Evolutionary conservation across 306 rosid species (phyloP).

Genomic region (Trifolium dubium): DNA sequence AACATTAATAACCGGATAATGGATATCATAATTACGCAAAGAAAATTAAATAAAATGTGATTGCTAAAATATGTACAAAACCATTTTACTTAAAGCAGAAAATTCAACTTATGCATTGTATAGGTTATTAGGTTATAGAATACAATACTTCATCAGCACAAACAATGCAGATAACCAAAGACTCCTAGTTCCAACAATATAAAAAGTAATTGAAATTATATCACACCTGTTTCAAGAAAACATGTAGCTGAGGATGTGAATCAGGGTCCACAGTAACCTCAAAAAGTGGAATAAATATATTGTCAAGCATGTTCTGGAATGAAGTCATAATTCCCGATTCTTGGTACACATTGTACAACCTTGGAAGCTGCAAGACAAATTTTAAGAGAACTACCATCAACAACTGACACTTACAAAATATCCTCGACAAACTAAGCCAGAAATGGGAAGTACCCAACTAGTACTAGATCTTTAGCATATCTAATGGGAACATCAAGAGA

Average conservation of each 20-base stretch:
- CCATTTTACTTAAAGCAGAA: neutral
- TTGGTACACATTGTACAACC: slow-evolving; percentile 89
- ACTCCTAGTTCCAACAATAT: slow-evolving; percentile 1
- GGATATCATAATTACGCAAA: neutral
- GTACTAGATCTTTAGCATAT: too few species aligned
- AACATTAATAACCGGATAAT: neutral
- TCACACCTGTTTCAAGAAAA: slow-evolving; percentile 89
- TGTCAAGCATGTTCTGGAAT: slow-evolving; percentile 96
- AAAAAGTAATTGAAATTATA: neutral
- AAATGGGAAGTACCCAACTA: too few species aligned
- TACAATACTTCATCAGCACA: slow-evolving; percentile 8
- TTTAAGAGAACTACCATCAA: slow-evolving; percentile 30
- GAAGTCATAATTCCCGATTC: slow-evolving; percentile 98
- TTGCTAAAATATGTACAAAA: slow-evolving; percentile 5
- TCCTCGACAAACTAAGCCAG: too few species aligned
- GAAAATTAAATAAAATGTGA: slow-evolving; percentile 3
- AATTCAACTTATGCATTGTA: slow-evolving; percentile 4
- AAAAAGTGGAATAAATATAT: slow-evolving; percentile 90
- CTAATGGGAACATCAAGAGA: slow-evolving; percentile 13
- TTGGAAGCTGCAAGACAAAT: slow-evolving; percentile 82
- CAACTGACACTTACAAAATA: too few species aligned
- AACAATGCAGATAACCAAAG: neutral
- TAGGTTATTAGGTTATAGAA: neutral
- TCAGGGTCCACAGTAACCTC: slow-evolving; percentile 94
- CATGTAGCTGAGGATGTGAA: slow-evolving; percentile 97